phyloP scores from a whole-genome alignment of 495 filamentous ascomycete genomes.

The Aspergillus avenaceus region DNA sequence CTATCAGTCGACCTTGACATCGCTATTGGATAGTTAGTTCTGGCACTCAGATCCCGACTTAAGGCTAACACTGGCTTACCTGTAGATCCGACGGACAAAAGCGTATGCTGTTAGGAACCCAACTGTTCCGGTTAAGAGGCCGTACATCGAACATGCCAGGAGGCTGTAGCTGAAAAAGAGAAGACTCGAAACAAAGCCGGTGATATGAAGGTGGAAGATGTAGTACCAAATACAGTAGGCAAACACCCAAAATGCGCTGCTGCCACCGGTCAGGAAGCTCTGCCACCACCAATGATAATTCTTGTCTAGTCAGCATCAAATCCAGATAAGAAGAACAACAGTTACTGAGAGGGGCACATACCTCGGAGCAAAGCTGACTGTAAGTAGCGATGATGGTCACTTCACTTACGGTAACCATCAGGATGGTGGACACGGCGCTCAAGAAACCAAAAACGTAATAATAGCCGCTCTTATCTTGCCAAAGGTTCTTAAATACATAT shows the following conservation, averaged over 20 bases:
- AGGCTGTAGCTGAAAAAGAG: conserved; percentile 85
- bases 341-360: too few relatives aligned
- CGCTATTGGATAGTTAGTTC: conserved; percentile 21
- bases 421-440: conserved; percentile 67
- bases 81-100: conserved; percentile 87
- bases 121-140: conserved; percentile 78
- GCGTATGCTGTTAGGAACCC: conserved; percentile 85
- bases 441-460: conserved; percentile 95
- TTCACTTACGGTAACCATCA: conserved; percentile 78
- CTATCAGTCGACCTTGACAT: conserved; percentile 39
- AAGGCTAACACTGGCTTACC: conserved; percentile 45
- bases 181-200: conserved; percentile 73
- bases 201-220: conserved; percentile 74
- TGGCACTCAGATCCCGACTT: neutral
- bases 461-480: conserved; percentile 91
- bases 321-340: too few relatives aligned
- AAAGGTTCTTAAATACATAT: conserved; percentile 87
- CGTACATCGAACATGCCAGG: conserved; percentile 81
- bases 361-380: conserved; percentile 76
- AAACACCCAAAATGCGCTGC: conserved; percentile 81
- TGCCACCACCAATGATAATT: conserved; percentile 98
- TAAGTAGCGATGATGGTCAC: conserved; percentile 89
- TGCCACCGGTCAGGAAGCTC: conserved; percentile 78
- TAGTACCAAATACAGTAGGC: conserved; percentile 87
- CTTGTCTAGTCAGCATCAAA: conserved; percentile 34